Evolutionary conservation across 345 rosid species (phyloP).

Genomic region (Gossypium rotundifolium): DNA sequence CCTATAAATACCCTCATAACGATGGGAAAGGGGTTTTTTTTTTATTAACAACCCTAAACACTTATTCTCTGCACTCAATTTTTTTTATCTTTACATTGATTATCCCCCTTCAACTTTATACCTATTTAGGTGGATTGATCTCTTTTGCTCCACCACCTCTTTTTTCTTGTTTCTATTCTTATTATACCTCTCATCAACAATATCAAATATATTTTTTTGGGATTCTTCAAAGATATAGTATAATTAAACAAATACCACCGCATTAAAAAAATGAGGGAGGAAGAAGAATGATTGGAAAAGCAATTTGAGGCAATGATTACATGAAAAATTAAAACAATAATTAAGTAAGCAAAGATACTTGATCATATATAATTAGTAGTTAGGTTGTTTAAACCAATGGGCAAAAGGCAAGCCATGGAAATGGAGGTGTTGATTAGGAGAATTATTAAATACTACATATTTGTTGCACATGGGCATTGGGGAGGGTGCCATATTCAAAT

Average conservation of each 20-base stretch:
- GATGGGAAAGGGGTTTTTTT: too few relatives aligned
- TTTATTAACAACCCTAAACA: too few relatives aligned
- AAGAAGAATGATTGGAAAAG: constrained; percentile 10
- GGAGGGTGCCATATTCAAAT: constrained; percentile 18
- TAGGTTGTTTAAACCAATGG: constrained; percentile 38
- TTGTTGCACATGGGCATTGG: not conserved
- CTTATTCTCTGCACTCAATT: too few relatives aligned
- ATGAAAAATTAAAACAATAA: constrained; percentile 24
- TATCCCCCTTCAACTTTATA: too few relatives aligned
- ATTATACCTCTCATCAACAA: not conserved
- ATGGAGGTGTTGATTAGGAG: constrained; percentile 23
- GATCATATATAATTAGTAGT: constrained; percentile 23
- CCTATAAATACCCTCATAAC: too few relatives aligned
- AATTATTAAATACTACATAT: constrained; percentile 12
- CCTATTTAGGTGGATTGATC: too few relatives aligned
- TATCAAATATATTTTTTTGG: constrained; percentile 26
- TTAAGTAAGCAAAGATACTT: constrained; percentile 12
- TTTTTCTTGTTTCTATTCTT: too few relatives aligned
- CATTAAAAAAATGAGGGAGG: constrained; percentile 6
- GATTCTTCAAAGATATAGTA: constrained; percentile 37
- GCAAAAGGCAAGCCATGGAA: constrained; percentile 25
- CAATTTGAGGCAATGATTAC: constrained; percentile 33
- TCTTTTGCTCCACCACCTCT: too few relatives aligned
- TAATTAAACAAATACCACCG: constrained; percentile 9
- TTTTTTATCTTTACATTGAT: too few relatives aligned